A percentile compares a stretch with the other conserved stretches of the same genome.
These are phyloP conservation scores for Hypomyces perniciosus DNA, from an alignment of 2,329 filamentous ascomycete genomes.

Conservation along the genomic window DNA sequence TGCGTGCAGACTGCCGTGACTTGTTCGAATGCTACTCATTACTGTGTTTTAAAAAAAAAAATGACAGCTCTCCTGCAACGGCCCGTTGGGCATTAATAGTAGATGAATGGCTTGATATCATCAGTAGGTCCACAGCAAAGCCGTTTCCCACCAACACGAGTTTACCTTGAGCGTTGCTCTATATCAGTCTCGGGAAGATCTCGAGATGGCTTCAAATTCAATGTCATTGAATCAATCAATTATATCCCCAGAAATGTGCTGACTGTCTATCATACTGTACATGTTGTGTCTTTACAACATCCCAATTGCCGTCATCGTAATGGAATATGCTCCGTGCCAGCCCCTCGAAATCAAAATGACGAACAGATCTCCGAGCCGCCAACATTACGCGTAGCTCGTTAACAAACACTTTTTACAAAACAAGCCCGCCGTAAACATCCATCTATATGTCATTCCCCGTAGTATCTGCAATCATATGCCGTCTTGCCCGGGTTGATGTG, in stretches of 20 bases:
- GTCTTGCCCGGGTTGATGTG: no score
- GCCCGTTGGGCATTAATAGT: constrained; percentile 10
- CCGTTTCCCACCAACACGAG: no score
- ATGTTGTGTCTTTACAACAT: not conserved
- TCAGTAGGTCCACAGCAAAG: no score
- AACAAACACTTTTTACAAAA: not conserved
- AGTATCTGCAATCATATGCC: not conserved
- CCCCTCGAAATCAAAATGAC: not conserved
- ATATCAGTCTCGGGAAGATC: no score
- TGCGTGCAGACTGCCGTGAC: not conserved
- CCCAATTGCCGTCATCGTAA: not conserved
- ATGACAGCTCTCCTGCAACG: constrained; percentile 1
- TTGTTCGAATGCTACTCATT: not conserved
- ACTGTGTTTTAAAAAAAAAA: not conserved
- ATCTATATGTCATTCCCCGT: not conserved
- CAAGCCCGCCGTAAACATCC: not conserved
- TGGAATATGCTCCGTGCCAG: not conserved
- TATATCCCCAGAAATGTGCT: not conserved
- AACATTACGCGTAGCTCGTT: not conserved
- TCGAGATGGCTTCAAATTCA: no score
- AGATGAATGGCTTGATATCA: not conserved
- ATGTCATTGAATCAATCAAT: not conserved
- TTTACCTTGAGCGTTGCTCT: not conserved
- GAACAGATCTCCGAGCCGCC: not conserved
- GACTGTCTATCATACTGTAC: not conserved